Base-by-base conservation (phyloP, 345 rosid species). In the Clausena lansium region DNA sequence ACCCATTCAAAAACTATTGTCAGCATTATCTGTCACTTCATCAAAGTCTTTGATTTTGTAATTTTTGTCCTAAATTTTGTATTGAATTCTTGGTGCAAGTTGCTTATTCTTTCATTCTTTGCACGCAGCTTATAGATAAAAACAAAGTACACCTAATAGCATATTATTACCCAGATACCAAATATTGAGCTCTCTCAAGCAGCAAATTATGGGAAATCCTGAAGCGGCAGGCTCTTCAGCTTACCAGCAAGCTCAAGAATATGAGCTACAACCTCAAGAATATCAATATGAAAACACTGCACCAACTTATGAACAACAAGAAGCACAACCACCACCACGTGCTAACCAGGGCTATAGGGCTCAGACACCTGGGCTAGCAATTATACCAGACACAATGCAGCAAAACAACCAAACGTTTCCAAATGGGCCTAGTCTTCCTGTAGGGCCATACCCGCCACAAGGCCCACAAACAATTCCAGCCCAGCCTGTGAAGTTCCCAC, bases 141-240 rank as follows among this genome's bases (percentile, higher is more conserved):
- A 8, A 32, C 39, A 32, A 1, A 28, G 8, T 1, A 28, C 35
- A 13, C 35, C 5, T 13, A 11, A 8, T 28, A 30, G 38, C 66
- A 15, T 64, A 45, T 33, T 3, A 62, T 30, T 32, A 5, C 24
- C 67, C 15, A 45, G 50, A 45, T 11, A 45, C 50, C 50, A 13
- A 45, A 13, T 13, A 45, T 45, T 45, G 17, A 45, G 50, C 50
- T 45, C 50, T 13, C 17, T 45, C 50, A 11, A 28, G 32, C 15
- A 54, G 61, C 20, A 4, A 28, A 14, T 10, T 50, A 77, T 81
- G 81, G 84, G 75, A 36, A 62, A 73, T 7, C 78, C 78, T 28
- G 81, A 71, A 35, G 70, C 77, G n/a, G 33, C 39, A 45, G 50
- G 50, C 65, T 66, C 74, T 74, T 68, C 78, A 58, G 36, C 6